Base-by-base conservation (phyloP, 2,329 filamentous ascomycete genomes). In the Tothia fuscella region DNA sequence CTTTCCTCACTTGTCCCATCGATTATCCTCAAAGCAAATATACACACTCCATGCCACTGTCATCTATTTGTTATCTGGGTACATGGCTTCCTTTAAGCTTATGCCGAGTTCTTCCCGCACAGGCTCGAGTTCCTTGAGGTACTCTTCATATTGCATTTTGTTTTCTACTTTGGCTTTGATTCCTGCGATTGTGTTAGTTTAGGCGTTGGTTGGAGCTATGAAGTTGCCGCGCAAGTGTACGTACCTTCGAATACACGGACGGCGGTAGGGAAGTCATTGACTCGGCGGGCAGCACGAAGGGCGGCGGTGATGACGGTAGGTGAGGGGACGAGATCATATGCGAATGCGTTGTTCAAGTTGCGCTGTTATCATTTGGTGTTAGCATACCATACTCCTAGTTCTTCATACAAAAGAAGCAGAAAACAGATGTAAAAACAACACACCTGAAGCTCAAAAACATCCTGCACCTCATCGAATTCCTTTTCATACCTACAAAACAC, bases 151-250 rank as follows among this genome's bases (percentile, higher is more conserved):
- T 72, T 98, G 91, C 59, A 78, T 77, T 68, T 86, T 82, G 78
- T 93, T 98, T 78, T 98, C 91, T 55, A 96, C 91, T 79, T 98
- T 98, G 68, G 87, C 85, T 73, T 94, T 95, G 76, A 98, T 82
- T 60, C 89, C 88, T 94, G 57, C 17, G 20, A 16, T 16, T 6
- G 4, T 37, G 43, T 45, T 37, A 44, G 39, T 14, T 22, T 9
- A 29, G 25, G 16, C 29, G 21, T 24, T n/a, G n/a, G n/a, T 16
- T 24, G 29, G 12, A 38, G 13, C 19, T 12, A 33, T 28, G 19
- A 26, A 17, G 22, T 42, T 28, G 9, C 34, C 16, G 35, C 13
- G 26, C 36, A 19, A 6, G 30, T 41, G 46, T 14, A 59, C 77
- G 58, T 77, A 94, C 88, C 91, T 78, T 98, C 91, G 65, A 98